Base-by-base conservation (phyloP, 352 stramenopile species). In the Lagenidium giganteum region DNA sequence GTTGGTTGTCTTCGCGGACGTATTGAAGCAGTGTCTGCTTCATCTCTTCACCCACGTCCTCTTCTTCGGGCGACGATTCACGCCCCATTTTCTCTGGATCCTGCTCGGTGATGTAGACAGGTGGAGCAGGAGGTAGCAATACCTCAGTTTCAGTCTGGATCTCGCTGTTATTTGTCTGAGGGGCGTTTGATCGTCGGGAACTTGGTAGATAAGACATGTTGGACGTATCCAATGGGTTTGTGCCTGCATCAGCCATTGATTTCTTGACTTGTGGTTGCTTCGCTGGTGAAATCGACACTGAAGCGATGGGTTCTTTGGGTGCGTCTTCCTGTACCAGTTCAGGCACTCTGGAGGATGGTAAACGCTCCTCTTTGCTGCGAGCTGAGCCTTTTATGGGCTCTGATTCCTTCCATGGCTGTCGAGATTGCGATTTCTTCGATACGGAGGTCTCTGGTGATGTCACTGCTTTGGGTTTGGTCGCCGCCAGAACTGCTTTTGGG, bases 161-260 rank as follows among this genome's bases (percentile, higher is more conserved):
- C 16, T 71, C 72, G 16, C 57, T 25, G 1, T 41, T 56, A 1
- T 22, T 14, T 5, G 14, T 47, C 11, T 48, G 42, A 8, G 31
- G 50, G 4, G 29, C 16, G 14, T 20, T 0, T 27, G 7, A 2
- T 22, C 17, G 23, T 28, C 22, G 18, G 17, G 12, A 2, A 14
- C 11, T 22, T 9, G 2, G 8, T 51, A 37, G 21, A 41, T 47
- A 9, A 42, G 30, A 6, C 51, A n/a, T 49, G 38, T 79, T 63
- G n/a, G 80, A 42, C 16, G 68, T 67, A n/a, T 84, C 70, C 3
- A 84, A 31, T 1, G 70, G 68, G 41, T 87, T 66, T 6, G 70
- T 86, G 8, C 73, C 65, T 24, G 65, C 57, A 27, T 83, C 68
- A 3, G 6, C 21, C 16, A 25, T 14, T 58, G 50, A 36, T 59